Evolutionary conservation across 2,329 filamentous ascomycete genomes (phyloP).

Genomic region (Botryotinia narcissicola): DNA sequence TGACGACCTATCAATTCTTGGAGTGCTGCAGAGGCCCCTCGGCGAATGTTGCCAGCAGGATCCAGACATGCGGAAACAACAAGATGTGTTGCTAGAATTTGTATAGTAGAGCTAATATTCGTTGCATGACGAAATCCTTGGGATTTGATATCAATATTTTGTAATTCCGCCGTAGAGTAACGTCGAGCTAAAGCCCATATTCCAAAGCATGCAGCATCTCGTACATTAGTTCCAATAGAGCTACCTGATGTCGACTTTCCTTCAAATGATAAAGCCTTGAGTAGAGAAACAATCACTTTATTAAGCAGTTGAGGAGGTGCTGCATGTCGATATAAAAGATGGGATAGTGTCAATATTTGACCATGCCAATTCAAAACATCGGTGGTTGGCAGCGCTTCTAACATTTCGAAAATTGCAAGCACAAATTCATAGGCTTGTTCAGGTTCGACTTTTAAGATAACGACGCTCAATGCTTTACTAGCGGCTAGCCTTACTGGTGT

Average conservation of each 20-base stretch:
- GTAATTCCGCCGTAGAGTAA: conserved; percentile 77
- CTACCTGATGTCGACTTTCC: conserved; percentile 82
- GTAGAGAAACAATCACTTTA: conserved; percentile 71
- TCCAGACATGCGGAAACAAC: conserved; percentile 82
- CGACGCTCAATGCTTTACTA: conserved; percentile 86
- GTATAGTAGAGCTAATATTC: conserved; percentile 50
- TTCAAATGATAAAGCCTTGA: conserved; percentile 83
- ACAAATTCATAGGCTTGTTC: conserved; percentile 86
- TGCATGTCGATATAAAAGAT: conserved; percentile 81
- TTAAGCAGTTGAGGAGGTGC: conserved; percentile 69
- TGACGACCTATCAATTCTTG: conserved; percentile 94
- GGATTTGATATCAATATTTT: conserved; percentile 49
- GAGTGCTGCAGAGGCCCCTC: conserved; percentile 87
- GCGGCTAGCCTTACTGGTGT: conserved; percentile 87
- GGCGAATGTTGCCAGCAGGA: conserved; percentile 86
- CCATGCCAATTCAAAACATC: conserved; percentile 75
- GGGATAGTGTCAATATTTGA: conserved; percentile 79
- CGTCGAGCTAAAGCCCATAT: conserved; percentile 89
- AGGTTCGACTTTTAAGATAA: conserved; percentile 74
- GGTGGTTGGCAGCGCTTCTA: conserved; percentile 52
- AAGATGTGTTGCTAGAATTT: conserved; percentile 77
- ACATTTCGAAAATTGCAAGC: conserved; percentile 75
- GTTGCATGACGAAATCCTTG: conserved; percentile 28
- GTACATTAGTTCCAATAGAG: conserved; percentile 83
- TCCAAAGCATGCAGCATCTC: conserved; percentile 94